A percentile compares a stretch with the other conserved stretches of the same genome.
Conservation (phyloP, 768 basidiomycete genomes). For the Suillus hirtellus region DNA sequence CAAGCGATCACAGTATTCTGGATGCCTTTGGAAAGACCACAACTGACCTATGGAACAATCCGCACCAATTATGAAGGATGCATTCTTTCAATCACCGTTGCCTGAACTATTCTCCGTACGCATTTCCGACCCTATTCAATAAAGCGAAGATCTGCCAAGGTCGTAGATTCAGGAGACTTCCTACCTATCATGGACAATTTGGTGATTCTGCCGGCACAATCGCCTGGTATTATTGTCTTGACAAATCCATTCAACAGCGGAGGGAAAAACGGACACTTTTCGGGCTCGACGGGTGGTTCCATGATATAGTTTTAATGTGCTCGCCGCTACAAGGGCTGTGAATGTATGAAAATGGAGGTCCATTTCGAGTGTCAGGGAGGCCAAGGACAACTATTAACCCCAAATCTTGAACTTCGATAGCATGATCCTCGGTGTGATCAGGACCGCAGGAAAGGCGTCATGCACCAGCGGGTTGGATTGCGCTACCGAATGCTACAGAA, state of each 20-base stretch:
- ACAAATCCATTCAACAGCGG: neutral
- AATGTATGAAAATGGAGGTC: neutral
- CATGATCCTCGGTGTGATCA: neutral
- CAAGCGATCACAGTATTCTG: neutral
- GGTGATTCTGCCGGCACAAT: slow-evolving; percentile 6
- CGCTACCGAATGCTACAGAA: too few species aligned
- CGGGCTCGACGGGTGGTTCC: neutral
- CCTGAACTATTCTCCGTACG: slow-evolving; percentile 11
- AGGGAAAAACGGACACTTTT: neutral
- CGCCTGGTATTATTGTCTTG: neutral
- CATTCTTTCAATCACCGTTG: slow-evolving; percentile 29
- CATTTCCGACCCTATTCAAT: slow-evolving; percentile 39
- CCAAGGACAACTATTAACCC: neutral
- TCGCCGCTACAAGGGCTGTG: neutral
- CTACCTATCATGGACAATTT: slow-evolving; percentile 2
- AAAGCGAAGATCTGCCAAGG: slow-evolving; percentile 44
- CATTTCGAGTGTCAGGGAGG: neutral
- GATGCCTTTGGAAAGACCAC: neutral
- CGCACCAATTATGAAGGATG: slow-evolving; percentile 40
- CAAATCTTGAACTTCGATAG: neutral
- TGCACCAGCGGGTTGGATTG: too few species aligned
- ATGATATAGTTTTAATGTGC: neutral
- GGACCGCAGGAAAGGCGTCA: neutral
- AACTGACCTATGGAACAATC: slow-evolving; percentile 41
- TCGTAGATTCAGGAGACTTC: slow-evolving; percentile 32